Conservation (phyloP, 208 protist species). For the Jaenimonas drosophilae region DNA sequence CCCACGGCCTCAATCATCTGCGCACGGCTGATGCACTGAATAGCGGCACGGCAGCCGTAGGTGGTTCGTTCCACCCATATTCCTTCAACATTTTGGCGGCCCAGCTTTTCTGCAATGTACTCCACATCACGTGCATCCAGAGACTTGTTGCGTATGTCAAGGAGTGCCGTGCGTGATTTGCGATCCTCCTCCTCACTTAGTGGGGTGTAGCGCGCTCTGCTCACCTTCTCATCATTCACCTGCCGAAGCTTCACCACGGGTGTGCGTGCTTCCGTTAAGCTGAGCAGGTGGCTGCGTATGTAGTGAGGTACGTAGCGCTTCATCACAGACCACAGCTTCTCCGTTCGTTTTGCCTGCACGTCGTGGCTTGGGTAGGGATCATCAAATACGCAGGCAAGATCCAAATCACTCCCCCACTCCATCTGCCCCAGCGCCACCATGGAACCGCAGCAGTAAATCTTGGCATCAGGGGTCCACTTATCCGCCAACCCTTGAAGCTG, state of each 20-base stretch:
- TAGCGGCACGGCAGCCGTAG: slow-evolving; percentile 70
- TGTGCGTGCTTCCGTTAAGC: slow-evolving; percentile 71
- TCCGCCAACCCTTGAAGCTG: slow-evolving; percentile 77
- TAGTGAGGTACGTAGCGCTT: slow-evolving; percentile 84
- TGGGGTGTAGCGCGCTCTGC: slow-evolving; percentile 58
- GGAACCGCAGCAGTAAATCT: slow-evolving; percentile 83
- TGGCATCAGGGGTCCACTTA: slow-evolving; percentile 86
- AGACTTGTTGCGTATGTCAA: slow-evolving; percentile 66
- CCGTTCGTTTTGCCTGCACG: slow-evolving; percentile 73
- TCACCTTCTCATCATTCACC: slow-evolving; percentile 79
- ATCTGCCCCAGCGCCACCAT: slow-evolving; percentile 85
- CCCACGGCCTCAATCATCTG: slow-evolving; percentile 82
- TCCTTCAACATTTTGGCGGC: slow-evolving; percentile 66
- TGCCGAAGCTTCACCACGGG: slow-evolving; percentile 79
- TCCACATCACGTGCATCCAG: slow-evolving; percentile 61
- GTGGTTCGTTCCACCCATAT: slow-evolving; percentile 84
- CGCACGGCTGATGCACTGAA: slow-evolving; percentile 68
- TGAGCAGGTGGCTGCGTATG: slow-evolving; percentile 57
- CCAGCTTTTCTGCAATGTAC: slow-evolving; percentile 76
- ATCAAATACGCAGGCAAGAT: slow-evolving; percentile 86
- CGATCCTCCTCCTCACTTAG: slow-evolving; percentile 79
- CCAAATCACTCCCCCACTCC: slow-evolving; percentile 87
- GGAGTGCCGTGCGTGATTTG: slow-evolving; percentile 70
- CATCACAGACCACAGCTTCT: slow-evolving; percentile 83
- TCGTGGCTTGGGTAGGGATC: slow-evolving; percentile 74